These are phyloP conservation scores for Schwanniomyces pseudopolymorphus DNA, from an alignment of 805 yeast species.

Conservation along the genomic window DNA sequence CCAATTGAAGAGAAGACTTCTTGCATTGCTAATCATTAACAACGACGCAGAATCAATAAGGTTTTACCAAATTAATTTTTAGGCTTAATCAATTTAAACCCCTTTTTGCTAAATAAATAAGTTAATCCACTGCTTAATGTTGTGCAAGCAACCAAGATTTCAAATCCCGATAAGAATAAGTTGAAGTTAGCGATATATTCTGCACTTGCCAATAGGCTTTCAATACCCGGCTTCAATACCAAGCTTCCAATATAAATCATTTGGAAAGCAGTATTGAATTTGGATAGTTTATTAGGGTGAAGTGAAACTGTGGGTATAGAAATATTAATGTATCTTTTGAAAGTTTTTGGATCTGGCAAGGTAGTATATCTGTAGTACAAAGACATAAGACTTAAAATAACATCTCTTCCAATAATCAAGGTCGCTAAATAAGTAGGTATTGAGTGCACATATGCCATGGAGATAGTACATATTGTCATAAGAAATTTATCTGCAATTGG, in stretches of 20 bases:
- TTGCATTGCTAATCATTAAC: constrained; percentile 17
- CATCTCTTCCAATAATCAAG: constrained; percentile 82
- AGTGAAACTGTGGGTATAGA: constrained; percentile 81
- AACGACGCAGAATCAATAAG: constrained; percentile 12
- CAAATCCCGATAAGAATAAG: constrained; percentile 23
- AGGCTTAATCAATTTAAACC: constrained; percentile 53
- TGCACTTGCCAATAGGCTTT: constrained; percentile 14
- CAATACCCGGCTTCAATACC: constrained; percentile 35
- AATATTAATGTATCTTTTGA: constrained; percentile 73
- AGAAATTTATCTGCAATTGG: constrained; percentile 93
- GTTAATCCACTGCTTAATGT: constrained; percentile 78
- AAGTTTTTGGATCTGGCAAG: constrained; percentile 72
- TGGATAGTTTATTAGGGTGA: constrained; percentile 81
- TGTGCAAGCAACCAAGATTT: constrained; percentile 45
- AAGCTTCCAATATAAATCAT: constrained; percentile 76
- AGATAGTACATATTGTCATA: constrained; percentile 81
- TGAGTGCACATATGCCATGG: constrained; percentile 63
- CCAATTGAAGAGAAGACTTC: constrained; percentile 7
- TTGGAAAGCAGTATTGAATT: constrained; percentile 87
- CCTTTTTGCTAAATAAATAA: constrained; percentile 67
- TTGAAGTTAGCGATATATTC: constrained; percentile 10
- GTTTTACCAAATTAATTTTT: constrained; percentile 6
- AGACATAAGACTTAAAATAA: constrained; percentile 69
- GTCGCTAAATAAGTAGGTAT: constrained; percentile 68
- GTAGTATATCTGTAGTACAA: constrained; percentile 70